Conservation (phyloP, 2,329 filamentous ascomycete genomes). For the Tolypocladium album region DNA sequence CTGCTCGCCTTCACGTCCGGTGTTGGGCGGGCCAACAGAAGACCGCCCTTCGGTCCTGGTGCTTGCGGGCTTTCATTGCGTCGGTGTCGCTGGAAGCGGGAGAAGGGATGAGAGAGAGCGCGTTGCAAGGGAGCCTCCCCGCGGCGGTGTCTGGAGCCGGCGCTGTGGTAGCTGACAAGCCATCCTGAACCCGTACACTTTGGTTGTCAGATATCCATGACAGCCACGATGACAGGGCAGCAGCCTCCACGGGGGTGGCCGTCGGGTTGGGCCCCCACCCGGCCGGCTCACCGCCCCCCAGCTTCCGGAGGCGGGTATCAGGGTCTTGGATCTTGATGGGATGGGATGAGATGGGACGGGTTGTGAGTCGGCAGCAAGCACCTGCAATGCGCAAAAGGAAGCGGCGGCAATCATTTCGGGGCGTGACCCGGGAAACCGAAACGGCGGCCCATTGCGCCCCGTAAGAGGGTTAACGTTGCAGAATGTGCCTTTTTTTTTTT, state of each 20-base stretch:
- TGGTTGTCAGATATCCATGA: not conserved
- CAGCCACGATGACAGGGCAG: not conserved
- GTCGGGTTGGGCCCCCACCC: not conserved
- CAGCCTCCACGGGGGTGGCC: not conserved
- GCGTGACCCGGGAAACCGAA: not conserved
- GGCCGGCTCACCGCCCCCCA: constrained; percentile 1
- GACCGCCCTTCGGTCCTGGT: not conserved
- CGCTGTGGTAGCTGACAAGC: not conserved
- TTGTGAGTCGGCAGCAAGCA: too few relatives aligned
- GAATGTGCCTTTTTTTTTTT: not conserved
- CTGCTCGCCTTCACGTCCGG: not conserved
- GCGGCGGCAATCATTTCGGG: not conserved
- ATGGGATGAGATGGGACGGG: too few relatives aligned
- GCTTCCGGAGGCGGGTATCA: not conserved
- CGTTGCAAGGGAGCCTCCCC: not conserved
- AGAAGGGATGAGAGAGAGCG: not conserved
- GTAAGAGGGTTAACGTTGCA: not conserved
- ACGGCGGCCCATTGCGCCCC: not conserved
- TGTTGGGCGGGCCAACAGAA: not conserved
- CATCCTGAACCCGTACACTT: not conserved
- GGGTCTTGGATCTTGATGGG: not conserved
- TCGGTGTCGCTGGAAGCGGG: not conserved
- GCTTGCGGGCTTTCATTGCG: not conserved
- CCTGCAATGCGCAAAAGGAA: not conserved
- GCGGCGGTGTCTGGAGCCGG: not conserved